Base-by-base conservation (phyloP, 805 yeast species). In the Candida tallmaniae region DNA sequence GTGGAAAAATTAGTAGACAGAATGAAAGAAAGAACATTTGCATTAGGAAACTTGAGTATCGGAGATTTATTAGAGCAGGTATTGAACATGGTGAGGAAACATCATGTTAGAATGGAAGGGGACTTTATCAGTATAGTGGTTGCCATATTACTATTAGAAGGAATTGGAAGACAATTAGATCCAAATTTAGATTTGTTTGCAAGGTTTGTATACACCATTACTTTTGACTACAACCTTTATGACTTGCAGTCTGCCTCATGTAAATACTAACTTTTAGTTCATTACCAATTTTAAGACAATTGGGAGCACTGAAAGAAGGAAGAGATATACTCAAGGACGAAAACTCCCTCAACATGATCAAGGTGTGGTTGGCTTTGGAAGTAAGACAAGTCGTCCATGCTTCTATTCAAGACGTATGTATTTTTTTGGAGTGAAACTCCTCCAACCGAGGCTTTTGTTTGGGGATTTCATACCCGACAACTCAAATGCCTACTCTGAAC, bases 31-130 rank as follows among this genome's bases (percentile, higher is more conserved):
- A 69, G 95, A 36, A 93, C 98, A 0, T 93, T 93, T 52, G 85
- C 97, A 1, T 65, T 93, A 34, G 97, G 97, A 0, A 83, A 87
- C 30, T 81, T 93, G 10, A 83, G 90, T 23, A 85, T 93, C 42
- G 97, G 97, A 4, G 97, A 89, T 50, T 65, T 93, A 38, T 66
- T 93, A 38, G 93, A 87, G 46, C 83, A 79, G 50, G 89, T 90
- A 70, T 69, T 93, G 39, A 68, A 80, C 3, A 88, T 93, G 97
- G 97, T 93, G 13, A 68, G 97, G 41, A 65, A 69, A 8, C 98
- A 93, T 57, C 99, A 93, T 58, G 98, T 93, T 15, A 73, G 96
- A 52, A 84, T 93, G 95, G 99, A 93, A 53, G 94, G 95, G 5
- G 98, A 93, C 58, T 93, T 93, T 52, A 80, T 93, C 27, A 87